Percentiles rank a stretch among this genome's conserved stretches.
Conservation (phyloP, 2,329 filamentous ascomycete species). For the Dryadomyces quercivorus region DNA sequence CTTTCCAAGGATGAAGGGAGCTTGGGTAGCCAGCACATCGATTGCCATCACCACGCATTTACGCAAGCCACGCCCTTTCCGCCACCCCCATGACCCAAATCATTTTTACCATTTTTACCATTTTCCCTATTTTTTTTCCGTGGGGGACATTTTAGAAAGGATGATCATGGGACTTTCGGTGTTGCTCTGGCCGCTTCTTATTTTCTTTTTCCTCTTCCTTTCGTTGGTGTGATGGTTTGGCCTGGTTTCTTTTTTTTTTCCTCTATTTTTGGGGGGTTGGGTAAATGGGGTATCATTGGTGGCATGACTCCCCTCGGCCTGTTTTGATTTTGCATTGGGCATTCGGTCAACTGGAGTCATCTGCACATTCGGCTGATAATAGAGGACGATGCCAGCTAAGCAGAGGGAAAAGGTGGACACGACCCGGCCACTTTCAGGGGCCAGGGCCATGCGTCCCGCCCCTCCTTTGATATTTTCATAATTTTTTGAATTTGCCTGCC, state of each 20-base stretch:
- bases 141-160: neutral
- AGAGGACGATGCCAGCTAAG: neutral
- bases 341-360: neutral
- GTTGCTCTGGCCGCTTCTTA: neutral
- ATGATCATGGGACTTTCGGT: neutral
- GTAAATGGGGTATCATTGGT: neutral
- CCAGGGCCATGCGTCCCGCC: neutral
- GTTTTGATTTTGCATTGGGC: neutral
- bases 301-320: neutral
- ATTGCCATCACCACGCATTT: neutral
- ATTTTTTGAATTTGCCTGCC: neutral
- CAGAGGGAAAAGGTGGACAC: neutral
- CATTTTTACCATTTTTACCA: neutral
- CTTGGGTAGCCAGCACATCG: slow-evolving; percentile 5
- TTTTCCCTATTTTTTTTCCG: neutral
- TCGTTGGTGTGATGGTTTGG: neutral
- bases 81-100: neutral
- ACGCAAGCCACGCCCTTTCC: neutral
- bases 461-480: neutral
- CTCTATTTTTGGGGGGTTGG: neutral
- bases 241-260: neutral
- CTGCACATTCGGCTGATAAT: neutral
- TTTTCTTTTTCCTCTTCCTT: neutral
- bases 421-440: neutral
- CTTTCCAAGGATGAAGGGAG: neutral